These are phyloP conservation scores for Haematococcus lacustris DNA, from an alignment of 139 green algal genomes.

Conservation along the genomic window DNA sequence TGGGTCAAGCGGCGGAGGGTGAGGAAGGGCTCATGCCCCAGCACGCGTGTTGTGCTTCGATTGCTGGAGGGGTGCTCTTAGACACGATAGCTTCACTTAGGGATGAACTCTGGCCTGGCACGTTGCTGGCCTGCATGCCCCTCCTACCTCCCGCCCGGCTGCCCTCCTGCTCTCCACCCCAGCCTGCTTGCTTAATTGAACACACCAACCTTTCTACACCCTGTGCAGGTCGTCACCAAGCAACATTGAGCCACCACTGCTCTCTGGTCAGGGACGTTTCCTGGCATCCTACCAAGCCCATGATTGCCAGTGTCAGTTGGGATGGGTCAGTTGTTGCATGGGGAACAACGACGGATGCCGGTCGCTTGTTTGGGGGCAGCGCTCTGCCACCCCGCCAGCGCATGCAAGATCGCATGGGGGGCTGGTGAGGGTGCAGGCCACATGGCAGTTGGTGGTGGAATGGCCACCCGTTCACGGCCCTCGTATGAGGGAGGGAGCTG, in stretches of 20 bases:
- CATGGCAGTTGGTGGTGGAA: no score
- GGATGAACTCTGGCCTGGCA: neutral
- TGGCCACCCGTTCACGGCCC: no score
- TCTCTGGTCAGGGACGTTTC: neutral
- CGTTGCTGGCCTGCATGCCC: neutral
- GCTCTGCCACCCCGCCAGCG: no score
- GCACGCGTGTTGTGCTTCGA: neutral
- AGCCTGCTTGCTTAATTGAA: neutral
- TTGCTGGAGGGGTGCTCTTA: neutral
- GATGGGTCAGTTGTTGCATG: slow-evolving; percentile 67
- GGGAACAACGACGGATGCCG: no score
- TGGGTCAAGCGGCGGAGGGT: neutral
- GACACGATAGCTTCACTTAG: neutral
- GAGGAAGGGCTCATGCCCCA: neutral
- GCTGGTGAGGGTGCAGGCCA: no score
- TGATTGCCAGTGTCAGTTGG: slow-evolving; percentile 67
- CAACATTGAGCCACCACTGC: neutral
- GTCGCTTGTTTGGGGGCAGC: no score
- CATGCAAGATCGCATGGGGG: no score
- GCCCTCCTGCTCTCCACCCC: neutral
- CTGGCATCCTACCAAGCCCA: slow-evolving; percentile 75
- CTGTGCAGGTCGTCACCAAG: neutral
- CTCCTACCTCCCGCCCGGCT: neutral
- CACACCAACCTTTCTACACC: neutral
- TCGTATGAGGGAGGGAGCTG: no score